Evolutionary conservation across 1,284 basidiomycete genomes (phyloP).

Genomic region (Ceratobasidium sp.): DNA sequence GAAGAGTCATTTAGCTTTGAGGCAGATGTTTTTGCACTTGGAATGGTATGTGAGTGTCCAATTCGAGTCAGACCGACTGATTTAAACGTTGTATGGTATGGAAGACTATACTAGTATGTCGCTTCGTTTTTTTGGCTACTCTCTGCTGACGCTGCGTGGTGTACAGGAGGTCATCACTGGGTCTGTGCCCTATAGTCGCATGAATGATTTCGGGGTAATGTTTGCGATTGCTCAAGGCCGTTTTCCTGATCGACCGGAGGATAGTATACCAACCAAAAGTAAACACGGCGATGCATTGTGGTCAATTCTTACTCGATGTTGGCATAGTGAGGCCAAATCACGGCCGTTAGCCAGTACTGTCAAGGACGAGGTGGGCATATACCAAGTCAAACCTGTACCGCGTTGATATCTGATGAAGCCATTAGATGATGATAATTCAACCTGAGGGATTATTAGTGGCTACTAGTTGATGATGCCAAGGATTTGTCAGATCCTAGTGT

Average conservation of each 20-base stretch:
- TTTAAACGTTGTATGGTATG: background rate
- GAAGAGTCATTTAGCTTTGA: background rate
- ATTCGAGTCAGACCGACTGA: no score
- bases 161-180: constrained; percentile 9
- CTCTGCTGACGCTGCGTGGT: background rate
- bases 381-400: no score
- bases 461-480: no score
- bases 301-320: background rate
- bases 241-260: background rate
- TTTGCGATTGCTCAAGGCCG: background rate
- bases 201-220: background rate
- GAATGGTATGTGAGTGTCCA: constrained; percentile 1
- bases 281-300: background rate
- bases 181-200: background rate
- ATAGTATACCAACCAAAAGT: background rate
- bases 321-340: background rate
- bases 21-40: constrained; percentile 21
- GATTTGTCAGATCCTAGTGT: no score
- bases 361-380: no score
- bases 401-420: no score
- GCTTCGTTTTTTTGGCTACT: background rate
- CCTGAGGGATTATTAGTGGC: no score
- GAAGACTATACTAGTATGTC: constrained; percentile 9
- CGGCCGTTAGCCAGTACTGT: no score
- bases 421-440: no score